Conservation (phyloP, 2,329 filamentous ascomycete genomes). For the Fusarium sp. region DNA sequence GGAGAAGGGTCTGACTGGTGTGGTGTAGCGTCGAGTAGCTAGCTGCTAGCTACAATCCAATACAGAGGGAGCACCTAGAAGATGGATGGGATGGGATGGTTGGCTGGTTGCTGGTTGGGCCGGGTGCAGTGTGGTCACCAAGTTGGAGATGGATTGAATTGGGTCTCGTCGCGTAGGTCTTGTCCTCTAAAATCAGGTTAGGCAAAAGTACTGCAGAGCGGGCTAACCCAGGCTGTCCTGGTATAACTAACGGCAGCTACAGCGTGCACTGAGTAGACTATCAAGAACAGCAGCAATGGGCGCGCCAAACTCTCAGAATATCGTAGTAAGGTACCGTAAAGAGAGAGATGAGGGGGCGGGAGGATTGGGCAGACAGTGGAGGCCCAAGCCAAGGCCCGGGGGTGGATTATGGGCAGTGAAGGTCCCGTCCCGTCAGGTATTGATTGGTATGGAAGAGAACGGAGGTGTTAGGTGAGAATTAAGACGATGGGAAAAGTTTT, state of each 20-base stretch:
- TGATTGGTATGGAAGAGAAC: conserved; percentile 21
- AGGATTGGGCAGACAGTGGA: conserved; percentile 48
- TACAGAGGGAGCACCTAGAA: conserved; percentile 21
- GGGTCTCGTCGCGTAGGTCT: conserved; percentile 23
- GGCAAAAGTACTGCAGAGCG: conserved; percentile 7
- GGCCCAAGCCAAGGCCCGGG: conserved; percentile 48
- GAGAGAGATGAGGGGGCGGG: conserved; percentile 38
- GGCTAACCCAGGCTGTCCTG: conserved; percentile 27
- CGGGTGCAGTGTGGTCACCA: conserved; percentile 44
- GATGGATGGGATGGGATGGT: conserved; percentile 20
- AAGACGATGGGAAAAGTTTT: not conserved
- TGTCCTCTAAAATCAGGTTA: conserved; percentile 14
- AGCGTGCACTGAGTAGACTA: not conserved
- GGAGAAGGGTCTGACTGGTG: conserved; percentile 26
- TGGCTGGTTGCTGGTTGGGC: conserved; percentile 38
- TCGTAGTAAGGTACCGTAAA: conserved; percentile 7
- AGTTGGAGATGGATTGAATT: conserved; percentile 45
- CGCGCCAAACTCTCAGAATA: conserved; percentile 19
- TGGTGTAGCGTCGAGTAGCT: conserved; percentile 31
- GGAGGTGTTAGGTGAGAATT: conserved; percentile 13
- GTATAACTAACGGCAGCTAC: conserved; percentile 15
- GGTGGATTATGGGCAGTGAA: conserved; percentile 26
- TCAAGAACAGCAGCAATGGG: conserved; percentile 12
- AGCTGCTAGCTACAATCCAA: conserved; percentile 36
- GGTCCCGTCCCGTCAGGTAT: conserved; percentile 2